Conservation (phyloP, 768 basidiomycete species). For the Gelatoporia subvermispora region DNA sequence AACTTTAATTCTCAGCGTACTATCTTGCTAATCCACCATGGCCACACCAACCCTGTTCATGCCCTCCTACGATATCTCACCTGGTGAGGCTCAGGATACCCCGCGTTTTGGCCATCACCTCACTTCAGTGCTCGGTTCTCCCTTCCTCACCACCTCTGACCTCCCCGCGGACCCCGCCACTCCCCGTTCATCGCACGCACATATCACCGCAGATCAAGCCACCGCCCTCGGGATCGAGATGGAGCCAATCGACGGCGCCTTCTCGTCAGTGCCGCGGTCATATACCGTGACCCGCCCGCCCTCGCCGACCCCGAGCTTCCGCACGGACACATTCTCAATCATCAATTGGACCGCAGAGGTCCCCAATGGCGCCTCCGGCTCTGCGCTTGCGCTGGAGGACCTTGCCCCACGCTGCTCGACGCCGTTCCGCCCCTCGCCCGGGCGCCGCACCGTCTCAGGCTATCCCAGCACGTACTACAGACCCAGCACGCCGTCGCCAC, state of each 20-base stretch:
- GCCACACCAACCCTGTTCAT: neutral
- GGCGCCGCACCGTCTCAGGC: conserved; percentile 16
- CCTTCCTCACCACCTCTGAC: conserved; percentile 26
- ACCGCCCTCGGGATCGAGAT: conserved; percentile 15
- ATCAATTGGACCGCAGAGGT: conserved; percentile 31
- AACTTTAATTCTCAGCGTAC: neutral
- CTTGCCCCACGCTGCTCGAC: conserved; percentile 27
- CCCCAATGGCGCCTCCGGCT: neutral
- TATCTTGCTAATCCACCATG: neutral
- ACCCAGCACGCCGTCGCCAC: conserved; percentile 12
- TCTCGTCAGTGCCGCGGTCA: conserved; percentile 21
- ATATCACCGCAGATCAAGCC: conserved; percentile 3
- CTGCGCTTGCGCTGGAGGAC: conserved; percentile 10
- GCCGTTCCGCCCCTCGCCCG: conserved; percentile 13
- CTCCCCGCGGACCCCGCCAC: conserved; percentile 17
- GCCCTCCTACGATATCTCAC: neutral
- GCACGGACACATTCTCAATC: conserved; percentile 40
- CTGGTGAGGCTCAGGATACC: conserved; percentile 10
- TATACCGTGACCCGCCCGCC: conserved; percentile 33
- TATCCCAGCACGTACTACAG: conserved; percentile 8
- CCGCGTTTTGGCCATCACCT: conserved; percentile 31
- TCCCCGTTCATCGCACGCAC: neutral
- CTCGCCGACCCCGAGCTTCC: conserved; percentile 39
- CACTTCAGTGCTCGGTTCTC: conserved; percentile 28
- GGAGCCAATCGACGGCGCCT: conserved; percentile 25